phyloP scores from a whole-genome alignment of 768 basidiomycete genomes.

The Tylopilus intermedius region DNA sequence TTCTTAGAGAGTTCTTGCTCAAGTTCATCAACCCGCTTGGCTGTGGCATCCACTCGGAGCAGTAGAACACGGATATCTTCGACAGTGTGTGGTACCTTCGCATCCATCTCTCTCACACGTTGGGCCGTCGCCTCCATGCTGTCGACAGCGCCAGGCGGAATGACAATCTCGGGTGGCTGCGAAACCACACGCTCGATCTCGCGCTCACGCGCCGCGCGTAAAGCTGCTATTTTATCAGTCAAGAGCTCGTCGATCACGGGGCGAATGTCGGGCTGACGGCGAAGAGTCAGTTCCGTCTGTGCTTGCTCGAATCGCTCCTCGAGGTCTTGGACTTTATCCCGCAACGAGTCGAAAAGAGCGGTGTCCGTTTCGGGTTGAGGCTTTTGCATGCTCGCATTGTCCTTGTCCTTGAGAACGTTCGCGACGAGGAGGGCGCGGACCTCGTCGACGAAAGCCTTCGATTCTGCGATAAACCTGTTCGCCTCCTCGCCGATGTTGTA shows the following conservation, averaged over 20 bases:
- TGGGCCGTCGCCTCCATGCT: constrained; percentile 18
- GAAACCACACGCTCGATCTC: constrained; percentile 17
- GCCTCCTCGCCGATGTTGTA: constrained; percentile 23
- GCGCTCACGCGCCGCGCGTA: constrained; percentile 21
- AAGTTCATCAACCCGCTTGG: constrained; percentile 16
- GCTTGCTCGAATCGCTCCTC: constrained; percentile 30
- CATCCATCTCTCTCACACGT: constrained; percentile 19
- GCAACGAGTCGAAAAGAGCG: constrained; percentile 10
- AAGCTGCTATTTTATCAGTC: constrained; percentile 11
- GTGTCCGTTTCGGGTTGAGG: neutral
- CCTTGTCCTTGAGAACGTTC: constrained; percentile 15
- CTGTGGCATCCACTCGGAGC: constrained; percentile 18
- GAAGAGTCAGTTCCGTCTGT: constrained; percentile 28
- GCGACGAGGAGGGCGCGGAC: constrained; percentile 23
- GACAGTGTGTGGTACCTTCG: constrained; percentile 21
- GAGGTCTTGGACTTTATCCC: constrained; percentile 17
- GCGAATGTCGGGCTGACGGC: constrained; percentile 14
- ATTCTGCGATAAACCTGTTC: constrained; percentile 20
- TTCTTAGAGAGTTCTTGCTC: constrained; percentile 20
- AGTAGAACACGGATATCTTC: constrained; percentile 26
- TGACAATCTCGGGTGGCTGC: constrained; percentile 16
- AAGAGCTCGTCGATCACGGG: constrained; percentile 20
- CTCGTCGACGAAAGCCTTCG: constrained; percentile 24
- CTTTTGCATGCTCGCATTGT: constrained; percentile 1
- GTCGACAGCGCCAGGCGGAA: constrained; percentile 15